Evolutionary conservation across 805 yeast species (phyloP).

Genomic region (Hemisphaericaspora nanyangensis): DNA sequence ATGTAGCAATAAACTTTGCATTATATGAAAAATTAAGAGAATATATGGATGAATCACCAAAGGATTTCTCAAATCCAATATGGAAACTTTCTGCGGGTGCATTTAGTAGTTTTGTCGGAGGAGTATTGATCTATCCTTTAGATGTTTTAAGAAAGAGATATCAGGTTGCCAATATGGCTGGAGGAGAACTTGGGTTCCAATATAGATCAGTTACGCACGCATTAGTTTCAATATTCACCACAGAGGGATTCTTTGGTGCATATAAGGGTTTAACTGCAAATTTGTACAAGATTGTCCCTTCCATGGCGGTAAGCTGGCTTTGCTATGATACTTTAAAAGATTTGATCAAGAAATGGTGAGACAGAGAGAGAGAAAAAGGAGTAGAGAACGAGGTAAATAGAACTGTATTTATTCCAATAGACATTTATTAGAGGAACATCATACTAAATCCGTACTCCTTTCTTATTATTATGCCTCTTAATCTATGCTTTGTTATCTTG

Average conservation of each 20-base stretch:
- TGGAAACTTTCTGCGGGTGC: conserved; percentile 79
- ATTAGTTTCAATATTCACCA: conserved; percentile 56
- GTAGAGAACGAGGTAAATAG: too few relatives aligned
- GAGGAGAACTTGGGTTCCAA: conserved; percentile 73
- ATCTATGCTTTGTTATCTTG: too few relatives aligned
- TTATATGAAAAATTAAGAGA: conserved; percentile 81
- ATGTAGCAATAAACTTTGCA: conserved; percentile 89
- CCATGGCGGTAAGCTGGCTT: conserved; percentile 95
- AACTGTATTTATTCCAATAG: too few relatives aligned
- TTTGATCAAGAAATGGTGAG: conserved; percentile 27
- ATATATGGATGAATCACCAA: conserved; percentile 31
- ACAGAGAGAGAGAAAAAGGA: background rate
- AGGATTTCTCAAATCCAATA: conserved; percentile 40
- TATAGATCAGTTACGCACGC: conserved; percentile 80
- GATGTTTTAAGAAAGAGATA: conserved; percentile 85
- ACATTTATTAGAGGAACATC: too few relatives aligned
- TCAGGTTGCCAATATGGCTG: conserved; percentile 84
- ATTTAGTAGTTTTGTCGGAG: conserved; percentile 82
- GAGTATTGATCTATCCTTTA: conserved; percentile 85
- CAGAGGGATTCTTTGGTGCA: conserved; percentile 72
- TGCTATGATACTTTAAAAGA: conserved; percentile 71
- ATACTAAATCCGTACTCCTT: too few relatives aligned
- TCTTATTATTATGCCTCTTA: too few relatives aligned
- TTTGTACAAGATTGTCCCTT: conserved; percentile 84
- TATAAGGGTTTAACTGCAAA: conserved; percentile 77